Conservation (phyloP, 805 yeast genomes). For the Pichia californica region DNA sequence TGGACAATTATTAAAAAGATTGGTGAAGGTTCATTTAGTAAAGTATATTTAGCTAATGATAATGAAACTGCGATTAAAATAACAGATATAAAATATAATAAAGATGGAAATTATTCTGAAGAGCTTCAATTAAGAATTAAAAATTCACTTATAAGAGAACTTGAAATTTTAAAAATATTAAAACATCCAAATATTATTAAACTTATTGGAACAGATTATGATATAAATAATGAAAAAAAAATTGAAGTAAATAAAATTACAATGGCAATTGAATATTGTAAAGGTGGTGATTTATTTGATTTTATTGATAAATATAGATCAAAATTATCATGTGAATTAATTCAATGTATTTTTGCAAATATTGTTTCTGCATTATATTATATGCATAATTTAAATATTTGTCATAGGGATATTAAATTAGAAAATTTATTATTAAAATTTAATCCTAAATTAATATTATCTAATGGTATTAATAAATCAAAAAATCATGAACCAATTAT, state of each 20-base stretch:
- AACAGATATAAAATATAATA: conserved; percentile 21
- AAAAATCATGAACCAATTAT: conserved; percentile 30
- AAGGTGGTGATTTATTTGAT: conserved; percentile 81
- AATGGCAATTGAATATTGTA: conserved; percentile 68
- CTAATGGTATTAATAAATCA: conserved; percentile 1
- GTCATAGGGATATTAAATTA: conserved; percentile 88
- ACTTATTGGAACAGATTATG: conserved; percentile 44
- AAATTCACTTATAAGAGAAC: conserved; percentile 63
- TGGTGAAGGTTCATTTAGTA: conserved; percentile 67
- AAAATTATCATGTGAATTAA: conserved; percentile 40
- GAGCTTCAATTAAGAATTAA: conserved; percentile 47
- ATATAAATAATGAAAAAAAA: not conserved
- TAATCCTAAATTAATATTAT: conserved; percentile 29
- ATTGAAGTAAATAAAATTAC: conserved; percentile 15
- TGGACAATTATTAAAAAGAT: conserved; percentile 36
- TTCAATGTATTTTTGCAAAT: conserved; percentile 65
- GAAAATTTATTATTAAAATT: conserved; percentile 63
- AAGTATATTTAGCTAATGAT: conserved; percentile 44
- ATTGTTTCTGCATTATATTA: conserved; percentile 62
- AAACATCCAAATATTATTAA: conserved; percentile 66
- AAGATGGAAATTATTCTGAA: conserved; percentile 31
- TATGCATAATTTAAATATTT: conserved; percentile 59
- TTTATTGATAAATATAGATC: conserved; percentile 43
- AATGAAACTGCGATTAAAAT: conserved; percentile 65
- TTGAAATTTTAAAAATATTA: conserved; percentile 51